Evolutionary conservation across 140 eudicot genomes (phyloP).

Genomic region (Senecio squalidus): DNA sequence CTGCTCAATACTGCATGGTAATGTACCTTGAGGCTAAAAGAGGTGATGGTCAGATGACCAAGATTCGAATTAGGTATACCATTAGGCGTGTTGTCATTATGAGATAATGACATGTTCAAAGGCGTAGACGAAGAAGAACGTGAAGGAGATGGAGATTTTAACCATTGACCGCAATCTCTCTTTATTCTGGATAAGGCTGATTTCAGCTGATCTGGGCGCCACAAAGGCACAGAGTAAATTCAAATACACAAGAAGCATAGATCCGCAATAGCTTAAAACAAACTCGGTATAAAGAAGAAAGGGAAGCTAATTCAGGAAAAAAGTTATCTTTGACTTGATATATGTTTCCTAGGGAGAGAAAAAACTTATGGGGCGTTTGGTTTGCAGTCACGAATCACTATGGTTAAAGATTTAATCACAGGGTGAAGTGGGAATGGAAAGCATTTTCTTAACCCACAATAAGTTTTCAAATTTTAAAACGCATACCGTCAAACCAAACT

Average conservation of each 20-base stretch:
- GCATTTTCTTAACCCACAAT: too few relatives aligned
- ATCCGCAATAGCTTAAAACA: background rate
- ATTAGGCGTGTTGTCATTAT: slow-evolving; percentile 55
- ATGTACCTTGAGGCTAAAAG: slow-evolving; percentile 76
- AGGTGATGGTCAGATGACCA: slow-evolving; percentile 34
- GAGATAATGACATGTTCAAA: slow-evolving; percentile 43
- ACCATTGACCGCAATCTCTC: slow-evolving; percentile 83
- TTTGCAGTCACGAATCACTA: too few relatives aligned
- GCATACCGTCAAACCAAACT: too few relatives aligned
- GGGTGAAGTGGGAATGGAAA: too few relatives aligned
- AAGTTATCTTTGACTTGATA: background rate
- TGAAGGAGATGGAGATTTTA: slow-evolving; percentile 44
- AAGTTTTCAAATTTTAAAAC: too few relatives aligned
- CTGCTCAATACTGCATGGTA: background rate
- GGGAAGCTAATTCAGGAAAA: background rate
- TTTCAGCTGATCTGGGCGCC: slow-evolving; percentile 66
- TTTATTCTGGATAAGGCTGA: slow-evolving; percentile 66
- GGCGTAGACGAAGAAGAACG: slow-evolving; percentile 44
- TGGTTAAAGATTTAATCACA: too few relatives aligned
- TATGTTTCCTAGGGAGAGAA: background rate
- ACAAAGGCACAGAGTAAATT: slow-evolving; percentile 30
- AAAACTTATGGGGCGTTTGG: too few relatives aligned
- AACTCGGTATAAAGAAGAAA: background rate
- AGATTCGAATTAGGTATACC: slow-evolving; percentile 47
- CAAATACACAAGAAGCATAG: slow-evolving; percentile 7